A percentile compares a stretch with the other conserved stretches of the same genome.
Evolutionary conservation across 345 rosid species (phyloP).

Genomic region (Syzygium aromaticum): DNA sequence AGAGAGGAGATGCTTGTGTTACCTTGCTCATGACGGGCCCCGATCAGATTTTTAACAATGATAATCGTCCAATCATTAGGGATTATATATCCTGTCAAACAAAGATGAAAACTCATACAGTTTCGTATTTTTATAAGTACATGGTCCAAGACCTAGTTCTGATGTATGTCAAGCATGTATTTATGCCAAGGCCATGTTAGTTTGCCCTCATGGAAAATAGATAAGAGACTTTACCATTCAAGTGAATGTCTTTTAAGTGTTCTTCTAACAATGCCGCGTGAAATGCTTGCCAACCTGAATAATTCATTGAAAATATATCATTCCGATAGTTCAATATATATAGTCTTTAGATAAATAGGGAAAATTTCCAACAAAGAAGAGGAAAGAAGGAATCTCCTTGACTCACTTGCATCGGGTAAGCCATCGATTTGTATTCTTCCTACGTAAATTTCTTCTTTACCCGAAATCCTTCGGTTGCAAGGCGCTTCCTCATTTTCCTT

Average conservation of each 20-base stretch:
- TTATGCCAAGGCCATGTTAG: not conserved
- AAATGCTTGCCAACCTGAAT: constrained; percentile 25
- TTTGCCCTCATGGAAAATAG: not conserved
- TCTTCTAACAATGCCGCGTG: constrained; percentile 27
- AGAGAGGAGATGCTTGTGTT: too few relatives aligned
- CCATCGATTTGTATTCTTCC: constrained; percentile 6
- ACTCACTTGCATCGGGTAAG: not conserved
- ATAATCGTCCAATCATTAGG: constrained; percentile 36
- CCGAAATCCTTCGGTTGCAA: not conserved
- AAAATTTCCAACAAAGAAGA: not conserved
- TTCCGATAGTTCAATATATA: not conserved
- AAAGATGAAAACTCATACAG: not conserved
- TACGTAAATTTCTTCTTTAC: not conserved
- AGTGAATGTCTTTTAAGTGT: constrained; percentile 15
- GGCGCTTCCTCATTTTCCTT: constrained; percentile 25
- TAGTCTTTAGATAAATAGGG: not conserved
- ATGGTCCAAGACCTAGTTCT: not conserved
- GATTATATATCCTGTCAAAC: constrained; percentile 23
- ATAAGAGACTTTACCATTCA: not conserved
- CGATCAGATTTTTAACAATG: constrained; percentile 4
- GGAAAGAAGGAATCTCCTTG: not conserved
- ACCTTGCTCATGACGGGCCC: too few relatives aligned
- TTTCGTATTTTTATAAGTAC: not conserved
- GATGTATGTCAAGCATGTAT: not conserved
- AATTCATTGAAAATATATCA: constrained; percentile 24